phyloP scores from a whole-genome alignment of 495 filamentous ascomycete genomes.

The Penicillium paxilli region DNA sequence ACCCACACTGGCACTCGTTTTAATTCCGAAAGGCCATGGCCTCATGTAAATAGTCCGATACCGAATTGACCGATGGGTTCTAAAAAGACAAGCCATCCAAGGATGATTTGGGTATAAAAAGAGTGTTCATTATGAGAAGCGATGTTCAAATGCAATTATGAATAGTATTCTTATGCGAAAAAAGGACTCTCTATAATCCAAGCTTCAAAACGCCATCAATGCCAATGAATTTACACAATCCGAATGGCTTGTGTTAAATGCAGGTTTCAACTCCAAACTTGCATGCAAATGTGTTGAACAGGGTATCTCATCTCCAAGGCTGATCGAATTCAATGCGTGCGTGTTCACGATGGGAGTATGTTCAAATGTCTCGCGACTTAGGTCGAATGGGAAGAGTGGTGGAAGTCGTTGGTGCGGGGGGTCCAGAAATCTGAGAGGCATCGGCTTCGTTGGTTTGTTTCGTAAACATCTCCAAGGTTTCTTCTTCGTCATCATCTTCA shows the following conservation, averaged over 20 bases:
- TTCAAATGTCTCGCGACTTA: conserved; percentile 18
- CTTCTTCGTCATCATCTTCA: conserved; percentile 13
- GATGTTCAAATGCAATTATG: conserved; percentile 1
- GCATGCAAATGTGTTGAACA: conserved; percentile 29
- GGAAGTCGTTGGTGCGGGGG: neutral
- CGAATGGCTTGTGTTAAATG: conserved; percentile 14
- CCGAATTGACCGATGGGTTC: neutral
- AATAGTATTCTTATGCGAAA: neutral
- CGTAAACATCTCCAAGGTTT: too few relatives aligned
- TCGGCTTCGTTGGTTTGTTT: conserved; percentile 7
- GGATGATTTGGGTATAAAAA: neutral
- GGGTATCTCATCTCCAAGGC: conserved; percentile 18
- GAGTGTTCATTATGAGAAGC: neutral
- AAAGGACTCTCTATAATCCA: conserved; percentile 1
- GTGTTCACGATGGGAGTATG: conserved; percentile 5
- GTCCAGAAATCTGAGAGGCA: neutral
- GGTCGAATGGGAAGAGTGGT: conserved; percentile 25
- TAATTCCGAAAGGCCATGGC: neutral
- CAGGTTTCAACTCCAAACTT: conserved; percentile 20
- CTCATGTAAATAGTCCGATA: neutral
- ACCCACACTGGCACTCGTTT: neutral
- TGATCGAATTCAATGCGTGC: conserved; percentile 12
- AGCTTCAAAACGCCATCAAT: conserved; percentile 23
- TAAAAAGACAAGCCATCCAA: neutral
- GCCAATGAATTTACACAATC: conserved; percentile 9